Conservation (phyloP, 352 stramenopile species). For the Pythium grandisporangium region DNA sequence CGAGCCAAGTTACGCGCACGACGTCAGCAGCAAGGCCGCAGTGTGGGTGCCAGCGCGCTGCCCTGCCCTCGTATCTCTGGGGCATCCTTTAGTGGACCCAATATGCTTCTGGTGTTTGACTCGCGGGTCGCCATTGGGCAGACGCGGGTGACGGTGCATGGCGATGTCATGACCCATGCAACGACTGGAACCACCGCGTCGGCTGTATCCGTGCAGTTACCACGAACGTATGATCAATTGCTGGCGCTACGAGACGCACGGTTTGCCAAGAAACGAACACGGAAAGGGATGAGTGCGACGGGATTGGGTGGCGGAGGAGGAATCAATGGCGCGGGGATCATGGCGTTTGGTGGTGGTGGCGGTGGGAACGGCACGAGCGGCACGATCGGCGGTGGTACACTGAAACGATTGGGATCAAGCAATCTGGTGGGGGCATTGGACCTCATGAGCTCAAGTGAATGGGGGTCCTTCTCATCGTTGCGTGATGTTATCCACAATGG, state of each 20-base stretch:
- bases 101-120: conserved; percentile 81
- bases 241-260: conserved; percentile 62
- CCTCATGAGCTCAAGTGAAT: conserved; percentile 14
- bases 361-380: not conserved
- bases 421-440: conserved; percentile 50
- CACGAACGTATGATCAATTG: conserved; percentile 70
- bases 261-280: conserved; percentile 79
- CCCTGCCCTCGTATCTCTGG: conserved; percentile 75
- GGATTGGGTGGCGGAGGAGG: too few relatives aligned
- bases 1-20: too few relatives aligned
- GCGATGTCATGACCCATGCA: too few relatives aligned
- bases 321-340: too few relatives aligned
- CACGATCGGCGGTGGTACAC: conserved; percentile 12
- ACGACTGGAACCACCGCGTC: not conserved
- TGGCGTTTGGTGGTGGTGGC: not conserved
- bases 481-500: too few relatives aligned
- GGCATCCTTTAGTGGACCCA: conserved; percentile 74
- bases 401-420: conserved; percentile 31
- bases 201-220: conserved; percentile 31
- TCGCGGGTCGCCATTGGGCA: conserved; percentile 74
- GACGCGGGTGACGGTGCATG: conserved; percentile 22
- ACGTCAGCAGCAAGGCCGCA: not conserved
- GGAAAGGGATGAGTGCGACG: conserved; percentile 41
- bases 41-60: conserved; percentile 19
- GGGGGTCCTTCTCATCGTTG: too few relatives aligned